Evolutionary conservation across 441 rosid species (phyloP).

Genomic region (Syzygium syzygioides): DNA sequence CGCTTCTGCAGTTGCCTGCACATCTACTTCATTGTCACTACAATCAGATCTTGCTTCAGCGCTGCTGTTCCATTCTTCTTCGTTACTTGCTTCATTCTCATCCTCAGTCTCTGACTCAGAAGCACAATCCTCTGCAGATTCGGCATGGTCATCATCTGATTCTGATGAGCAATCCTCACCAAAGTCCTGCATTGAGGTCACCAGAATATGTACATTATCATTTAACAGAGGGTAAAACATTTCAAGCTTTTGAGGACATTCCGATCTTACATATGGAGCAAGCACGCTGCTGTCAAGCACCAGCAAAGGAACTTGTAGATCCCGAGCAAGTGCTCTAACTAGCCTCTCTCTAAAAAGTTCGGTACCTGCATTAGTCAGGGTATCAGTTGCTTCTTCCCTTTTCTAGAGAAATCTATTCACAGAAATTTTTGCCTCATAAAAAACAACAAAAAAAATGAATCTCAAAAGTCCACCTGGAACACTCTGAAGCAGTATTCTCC

Average conservation of each 20-base stretch:
- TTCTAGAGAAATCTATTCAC: neutral
- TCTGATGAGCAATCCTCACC: conserved; percentile 63
- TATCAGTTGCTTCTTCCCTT: conserved; percentile 4
- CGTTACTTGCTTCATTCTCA: conserved; percentile 70
- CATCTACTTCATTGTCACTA: conserved; percentile 64
- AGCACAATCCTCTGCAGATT: conserved; percentile 53
- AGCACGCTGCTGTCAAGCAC: conserved; percentile 89
- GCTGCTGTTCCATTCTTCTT: conserved; percentile 64
- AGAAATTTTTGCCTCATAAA: neutral
- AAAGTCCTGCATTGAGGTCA: conserved; percentile 52
- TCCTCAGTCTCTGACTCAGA: conserved; percentile 86
- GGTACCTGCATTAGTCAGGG: conserved; percentile 45
- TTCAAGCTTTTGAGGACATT: conserved; percentile 5
- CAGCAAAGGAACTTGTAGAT: conserved; percentile 76
- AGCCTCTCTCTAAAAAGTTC: conserved; percentile 93
- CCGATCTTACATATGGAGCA: conserved; percentile 83
- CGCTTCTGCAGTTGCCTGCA: conserved; percentile 65
- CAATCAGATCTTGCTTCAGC: conserved; percentile 58
- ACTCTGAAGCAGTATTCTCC: conserved; percentile 89
- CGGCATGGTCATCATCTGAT: conserved; percentile 59
- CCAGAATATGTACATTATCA: conserved; percentile 4
- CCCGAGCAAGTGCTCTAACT: conserved; percentile 88
- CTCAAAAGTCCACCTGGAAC: conserved; percentile 55
- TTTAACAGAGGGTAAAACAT: conserved; percentile 5
- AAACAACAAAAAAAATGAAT: neutral